Evolutionary conservation across 2,329 filamentous ascomycete species (phyloP).

Genomic region (Alternaria hordeiaustralica): DNA sequence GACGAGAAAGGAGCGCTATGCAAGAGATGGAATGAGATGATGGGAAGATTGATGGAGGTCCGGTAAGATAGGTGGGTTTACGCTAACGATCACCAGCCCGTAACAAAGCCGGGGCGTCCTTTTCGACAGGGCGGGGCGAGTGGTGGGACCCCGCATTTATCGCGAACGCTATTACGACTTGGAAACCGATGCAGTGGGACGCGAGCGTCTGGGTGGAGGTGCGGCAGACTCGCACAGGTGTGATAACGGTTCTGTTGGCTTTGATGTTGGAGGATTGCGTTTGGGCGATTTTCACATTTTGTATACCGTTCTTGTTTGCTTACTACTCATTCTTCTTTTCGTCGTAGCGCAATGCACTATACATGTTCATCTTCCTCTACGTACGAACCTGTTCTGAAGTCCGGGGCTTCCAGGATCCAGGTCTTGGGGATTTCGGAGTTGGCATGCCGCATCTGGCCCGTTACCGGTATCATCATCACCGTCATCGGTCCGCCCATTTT

Average conservation of each 20-base stretch:
- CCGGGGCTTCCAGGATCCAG: background rate
- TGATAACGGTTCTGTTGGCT: background rate
- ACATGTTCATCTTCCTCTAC: background rate
- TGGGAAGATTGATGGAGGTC: background rate
- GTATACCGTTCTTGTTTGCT: background rate
- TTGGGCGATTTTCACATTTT: background rate
- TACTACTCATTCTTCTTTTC: background rate
- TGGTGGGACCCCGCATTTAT: constrained; percentile 17
- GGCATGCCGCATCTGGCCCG: background rate
- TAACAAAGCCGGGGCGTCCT: constrained; percentile 20
- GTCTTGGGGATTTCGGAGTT: constrained; percentile 7
- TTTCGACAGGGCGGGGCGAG: constrained; percentile 21
- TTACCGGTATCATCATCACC: background rate
- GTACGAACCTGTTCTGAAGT: background rate
- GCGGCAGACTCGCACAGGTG: background rate
- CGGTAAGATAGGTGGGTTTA: background rate
- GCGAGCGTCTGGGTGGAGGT: background rate
- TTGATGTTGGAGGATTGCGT: background rate
- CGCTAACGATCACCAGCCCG: background rate
- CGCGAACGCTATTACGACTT: background rate
- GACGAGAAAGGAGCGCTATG: background rate
- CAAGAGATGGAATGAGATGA: background rate
- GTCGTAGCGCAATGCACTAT: background rate
- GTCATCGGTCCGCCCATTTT: background rate
- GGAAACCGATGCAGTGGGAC: background rate